Evolutionary conservation across 345 rosid genomes (phyloP), one percentile per base, ranked within the genome.

Genomic region (Eucalyptus dawsonii): DNA sequence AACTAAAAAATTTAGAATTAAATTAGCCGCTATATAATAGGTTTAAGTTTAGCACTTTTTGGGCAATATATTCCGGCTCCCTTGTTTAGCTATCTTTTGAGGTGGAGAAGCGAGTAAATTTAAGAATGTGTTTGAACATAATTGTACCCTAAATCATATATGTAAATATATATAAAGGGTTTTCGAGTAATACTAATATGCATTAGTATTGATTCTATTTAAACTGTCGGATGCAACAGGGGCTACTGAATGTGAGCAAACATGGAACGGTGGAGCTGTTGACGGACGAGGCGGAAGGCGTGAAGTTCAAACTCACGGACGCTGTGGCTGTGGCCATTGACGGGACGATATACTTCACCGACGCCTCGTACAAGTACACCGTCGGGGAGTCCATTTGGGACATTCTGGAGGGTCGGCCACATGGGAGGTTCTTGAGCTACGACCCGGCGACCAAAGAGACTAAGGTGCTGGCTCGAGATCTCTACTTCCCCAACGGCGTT

Each of bases 401-500:
- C 65, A 0, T 96, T 27, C 72, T 96, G 17, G 98, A 95, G 91
- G 98, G 97, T 2, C 94, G 89, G 86, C 97, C 98, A 3, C 88
- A 95, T 25, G 99, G 99, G 9, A 92, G 98, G 10, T 88, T 97
- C 44, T 3, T 97, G 89, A 94, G 98, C 92, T 96, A 83, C 80
- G 94, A 96, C 89, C 98, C 95, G 2, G 56, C 4, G 12, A 96
- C 97, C 16, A 89, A 88, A 13, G 31, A 67, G 21, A 96, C 98
- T 34, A 47, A 58, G 14, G 95, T 96, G 22, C 90, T 97, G 69
- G 91, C 91, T 42, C 80, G 80, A 4, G 88, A 94, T 54, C 95
- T 97, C 45, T 94, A 96, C 92, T 96, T 96, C 8, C 93, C 99
- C 9, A 97, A 97, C 67, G 99, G 99, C 47, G 76, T 97, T 27